Evolutionary conservation across 2,329 filamentous ascomycete species (phyloP), one percentile per base, ranked within the genome.

Genomic region (Dothistroma pini): DNA sequence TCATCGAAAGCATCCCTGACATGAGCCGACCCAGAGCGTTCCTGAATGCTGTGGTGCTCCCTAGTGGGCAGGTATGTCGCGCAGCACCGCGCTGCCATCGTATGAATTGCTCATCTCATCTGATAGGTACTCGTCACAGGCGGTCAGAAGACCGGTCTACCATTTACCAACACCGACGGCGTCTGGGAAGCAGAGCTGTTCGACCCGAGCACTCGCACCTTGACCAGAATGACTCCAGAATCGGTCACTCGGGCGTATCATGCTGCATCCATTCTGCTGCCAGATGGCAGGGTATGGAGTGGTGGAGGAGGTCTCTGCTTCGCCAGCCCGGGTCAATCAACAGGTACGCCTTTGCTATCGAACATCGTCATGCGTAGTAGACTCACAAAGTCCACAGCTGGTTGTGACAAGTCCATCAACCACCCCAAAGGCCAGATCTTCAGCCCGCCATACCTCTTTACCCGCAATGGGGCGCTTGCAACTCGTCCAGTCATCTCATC

Each of bases 341-440:
- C 35, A 1, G 35, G 35, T 38, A 38, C 8, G 35, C 11, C 35
- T 12, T 38, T 38, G 1, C 35, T 12, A 38, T 8, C 35, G 35
- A 2, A 1, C 4, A 29, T 29, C 25, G 25, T 38, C 35, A 38
- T 38, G 35, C 35, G 11, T 4, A 57, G 11, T 4, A 57, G 47
- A 62, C 63, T 57, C 1, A 57, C 53, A 19, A 25, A 41, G 12
- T 56, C 49, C 4, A 58, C 59, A 48, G 53, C 31, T 16, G n/a
- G 41, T 16, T 79, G 76, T 61, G 70, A 70, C 4, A 53, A 50
- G 10, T 73, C 75, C 29, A 66, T 61, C 16, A 81, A 86, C 59
- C 84, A 86, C 63, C 77, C 76, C 44, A 81, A 86, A 62, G 82
- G 71, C 5, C 78, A 86, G 69, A 80, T 86, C 56, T 86, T 80